phyloP scores from a whole-genome alignment of 164 flowering plant species.

The Platanus orientalis region DNA sequence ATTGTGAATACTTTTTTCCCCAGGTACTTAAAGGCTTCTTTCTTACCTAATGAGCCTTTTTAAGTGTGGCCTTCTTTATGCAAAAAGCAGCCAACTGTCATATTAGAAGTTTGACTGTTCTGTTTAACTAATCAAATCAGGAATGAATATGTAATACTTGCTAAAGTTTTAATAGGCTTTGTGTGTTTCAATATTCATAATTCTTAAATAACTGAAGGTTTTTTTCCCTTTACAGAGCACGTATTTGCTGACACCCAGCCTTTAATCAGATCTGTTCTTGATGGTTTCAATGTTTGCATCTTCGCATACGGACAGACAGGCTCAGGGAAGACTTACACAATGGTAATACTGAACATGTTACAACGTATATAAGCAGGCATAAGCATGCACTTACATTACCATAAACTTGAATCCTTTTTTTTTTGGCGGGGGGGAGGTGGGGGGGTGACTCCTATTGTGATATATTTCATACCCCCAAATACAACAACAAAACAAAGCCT shows the following conservation, averaged over 20 bases:
- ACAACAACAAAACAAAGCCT: too few species aligned
- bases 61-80: not conserved
- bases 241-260: conserved; percentile 78
- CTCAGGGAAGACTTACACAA: conserved; percentile 94
- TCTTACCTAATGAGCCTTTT: too few species aligned
- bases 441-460: too few species aligned
- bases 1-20: not conserved
- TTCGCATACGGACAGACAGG: conserved; percentile 99
- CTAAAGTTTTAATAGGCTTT: too few species aligned
- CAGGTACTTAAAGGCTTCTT: too few species aligned
- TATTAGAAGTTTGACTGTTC: not conserved
- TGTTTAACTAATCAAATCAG: not conserved
- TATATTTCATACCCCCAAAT: too few species aligned
- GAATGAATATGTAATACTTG: not conserved
- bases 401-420: too few species aligned
- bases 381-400: too few species aligned
- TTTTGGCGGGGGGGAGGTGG: too few species aligned
- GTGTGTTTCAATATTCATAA: not conserved
- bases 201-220: not conserved
- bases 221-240: conserved; percentile 48
- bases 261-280: conserved; percentile 76
- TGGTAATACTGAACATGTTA: conserved; percentile 45
- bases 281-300: conserved; percentile 90
- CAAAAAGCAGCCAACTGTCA: not conserved
- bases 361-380: not conserved